Percentiles rank a stretch among this genome's conserved stretches.
Evolutionary conservation across 2,329 filamentous ascomycete genomes (phyloP).

Genomic region (Pestalotiopsis sp.): DNA sequence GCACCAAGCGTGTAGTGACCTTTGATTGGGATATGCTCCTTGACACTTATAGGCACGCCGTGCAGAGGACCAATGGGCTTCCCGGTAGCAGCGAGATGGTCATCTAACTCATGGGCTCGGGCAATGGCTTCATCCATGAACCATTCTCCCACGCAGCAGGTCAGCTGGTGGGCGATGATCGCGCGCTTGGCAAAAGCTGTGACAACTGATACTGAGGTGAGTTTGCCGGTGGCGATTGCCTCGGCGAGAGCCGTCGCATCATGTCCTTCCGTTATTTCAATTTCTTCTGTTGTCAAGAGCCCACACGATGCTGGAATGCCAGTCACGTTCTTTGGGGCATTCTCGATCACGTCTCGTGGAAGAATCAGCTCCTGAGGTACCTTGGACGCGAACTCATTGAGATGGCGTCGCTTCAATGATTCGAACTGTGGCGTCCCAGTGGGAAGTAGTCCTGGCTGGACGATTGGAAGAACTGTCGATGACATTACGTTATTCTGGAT

Average conservation of each 20-base stretch:
- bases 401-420: background rate
- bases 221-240: background rate
- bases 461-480: background rate
- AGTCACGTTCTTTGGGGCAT: background rate
- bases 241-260: background rate
- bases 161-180: slow-evolving; percentile 47
- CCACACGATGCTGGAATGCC: background rate
- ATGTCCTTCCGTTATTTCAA: background rate
- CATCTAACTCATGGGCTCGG: slow-evolving; percentile 27
- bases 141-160: slow-evolving; percentile 31
- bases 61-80: slow-evolving; percentile 29
- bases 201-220: slow-evolving; percentile 36
- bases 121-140: slow-evolving; percentile 21
- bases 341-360: background rate
- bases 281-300: background rate
- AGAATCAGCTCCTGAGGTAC: background rate
- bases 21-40: slow-evolving; percentile 56
- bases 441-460: background rate
- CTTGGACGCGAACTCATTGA: background rate
- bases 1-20: slow-evolving; percentile 27
- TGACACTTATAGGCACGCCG: slow-evolving; percentile 44
- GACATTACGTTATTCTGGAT: background rate
- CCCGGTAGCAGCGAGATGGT: slow-evolving; percentile 20
- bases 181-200: slow-evolving; percentile 59
- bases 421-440: background rate